Evolutionary conservation across 2,329 filamentous ascomycete genomes (phyloP), one percentile per base, ranked within the genome.

Genomic region (Talaromyces amestolkiae): DNA sequence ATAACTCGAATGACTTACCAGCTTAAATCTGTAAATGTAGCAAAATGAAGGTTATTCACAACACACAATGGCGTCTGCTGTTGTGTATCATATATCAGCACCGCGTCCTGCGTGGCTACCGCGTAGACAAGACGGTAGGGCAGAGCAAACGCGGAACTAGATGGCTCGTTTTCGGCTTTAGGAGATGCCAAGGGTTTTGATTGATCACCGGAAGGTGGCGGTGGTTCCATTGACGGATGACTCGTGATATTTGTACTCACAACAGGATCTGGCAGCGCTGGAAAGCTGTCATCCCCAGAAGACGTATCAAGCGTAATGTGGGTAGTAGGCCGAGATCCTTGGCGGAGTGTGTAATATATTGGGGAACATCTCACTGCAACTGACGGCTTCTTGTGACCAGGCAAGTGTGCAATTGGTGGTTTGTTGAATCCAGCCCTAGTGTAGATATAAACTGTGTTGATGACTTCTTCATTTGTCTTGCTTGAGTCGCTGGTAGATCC

Each of bases 391-490:
- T 97, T 99, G 79, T 98, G 94, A 1, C 95, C 95, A 0, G 95
- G 95, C 7, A 99, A 84, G 78, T 98, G 95, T 7, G 94, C 93
- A 65, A 98, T 91, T 2, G 95, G 95, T 1, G 95, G 93, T 76
- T 96, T 97, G 80, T 97, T 98, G 74, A 99, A 92, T 27, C 95
- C 95, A 35, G 93, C 95, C 71, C 95, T 86, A 0, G 94, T 97
- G 78, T 99, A 99, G 63, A 99, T 95, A 78, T 99, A 99, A 24
- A 99, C 96, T 0, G 95, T 99, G 75, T 99, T 99, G 72, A 91
- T 93, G 61, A 97, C 86, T 70, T 99, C 94, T 71, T 95, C 94
- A 0, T 85, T 85, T 0, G 87, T 85, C 76, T 93, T 96, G 1
- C 83, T 75, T n/a, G 83, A 80, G 68, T 93, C 91, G 58, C 86